Evolutionary conservation across 768 basidiomycete genomes (phyloP).

Genomic region (Termitomyces sp.): DNA sequence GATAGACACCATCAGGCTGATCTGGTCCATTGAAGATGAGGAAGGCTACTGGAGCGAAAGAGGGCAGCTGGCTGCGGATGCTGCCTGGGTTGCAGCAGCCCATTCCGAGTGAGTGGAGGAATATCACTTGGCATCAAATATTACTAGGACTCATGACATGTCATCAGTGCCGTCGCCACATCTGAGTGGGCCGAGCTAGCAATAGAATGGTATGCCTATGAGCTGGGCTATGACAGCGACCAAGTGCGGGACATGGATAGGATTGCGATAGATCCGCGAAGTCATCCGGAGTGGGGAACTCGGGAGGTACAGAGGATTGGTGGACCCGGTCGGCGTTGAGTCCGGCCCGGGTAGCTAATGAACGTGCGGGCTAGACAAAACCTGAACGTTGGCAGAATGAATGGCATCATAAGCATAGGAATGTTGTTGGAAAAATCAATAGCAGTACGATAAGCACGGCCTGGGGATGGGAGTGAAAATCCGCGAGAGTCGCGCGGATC

Average conservation of each 20-base stretch:
- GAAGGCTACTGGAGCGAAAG: conserved; percentile 69
- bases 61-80: conserved; percentile 60
- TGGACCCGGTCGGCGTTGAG: conserved; percentile 19
- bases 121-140: conserved; percentile 5
- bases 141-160: background rate
- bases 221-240: conserved; percentile 54
- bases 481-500: conserved; percentile 17
- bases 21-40: conserved; percentile 56
- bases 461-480: background rate
- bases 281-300: conserved; percentile 48
- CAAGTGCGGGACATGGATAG: conserved; percentile 38
- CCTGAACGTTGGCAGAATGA: background rate
- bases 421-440: background rate
- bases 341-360: background rate
- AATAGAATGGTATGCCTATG: conserved; percentile 51
- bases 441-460: conserved; percentile 9
- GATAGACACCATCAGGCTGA: conserved; percentile 40
- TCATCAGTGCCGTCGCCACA: conserved; percentile 39
- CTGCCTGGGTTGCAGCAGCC: conserved; percentile 54
- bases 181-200: conserved; percentile 49
- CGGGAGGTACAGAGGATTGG: conserved; percentile 34
- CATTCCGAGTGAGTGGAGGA: conserved; percentile 54
- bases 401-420: too few species aligned
- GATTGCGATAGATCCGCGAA: conserved; percentile 32
- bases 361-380: background rate